Evolutionary conservation across 2,329 filamentous ascomycete species (phyloP).

Genomic region (Juglanconis juglandina): DNA sequence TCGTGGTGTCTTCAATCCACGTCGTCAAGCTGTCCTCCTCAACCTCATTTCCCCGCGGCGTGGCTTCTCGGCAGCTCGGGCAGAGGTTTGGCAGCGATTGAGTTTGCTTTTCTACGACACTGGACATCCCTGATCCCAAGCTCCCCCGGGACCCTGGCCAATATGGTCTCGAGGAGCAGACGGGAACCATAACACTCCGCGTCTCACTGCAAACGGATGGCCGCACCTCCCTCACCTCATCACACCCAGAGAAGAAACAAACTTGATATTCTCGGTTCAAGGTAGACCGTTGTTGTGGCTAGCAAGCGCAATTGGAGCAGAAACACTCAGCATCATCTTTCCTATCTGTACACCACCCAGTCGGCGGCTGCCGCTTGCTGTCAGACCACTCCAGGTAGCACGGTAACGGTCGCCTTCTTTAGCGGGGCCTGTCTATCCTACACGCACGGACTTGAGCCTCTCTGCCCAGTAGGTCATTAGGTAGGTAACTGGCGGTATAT

Average conservation of each 20-base stretch:
- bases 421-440: neutral
- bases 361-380: constrained; percentile 5
- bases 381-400: neutral
- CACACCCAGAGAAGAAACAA: neutral
- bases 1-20: neutral
- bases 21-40: too few species aligned
- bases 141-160: neutral
- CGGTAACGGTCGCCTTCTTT: neutral
- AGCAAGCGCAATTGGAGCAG: neutral
- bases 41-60: too few species aligned
- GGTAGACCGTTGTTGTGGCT: neutral
- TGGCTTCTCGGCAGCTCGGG: too few species aligned
- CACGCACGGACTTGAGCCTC: neutral
- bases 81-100: neutral
- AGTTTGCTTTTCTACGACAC: neutral
- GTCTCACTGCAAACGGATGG: neutral
- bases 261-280: neutral
- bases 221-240: neutral
- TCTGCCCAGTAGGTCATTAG: neutral
- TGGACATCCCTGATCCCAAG: neutral
- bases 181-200: neutral
- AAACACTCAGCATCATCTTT: neutral
- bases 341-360: neutral
- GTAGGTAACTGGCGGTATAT: too few species aligned
- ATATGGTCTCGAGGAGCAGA: neutral